phyloP scores from a whole-genome alignment of 345 rosid species.

The Melaleuca alternifolia region DNA sequence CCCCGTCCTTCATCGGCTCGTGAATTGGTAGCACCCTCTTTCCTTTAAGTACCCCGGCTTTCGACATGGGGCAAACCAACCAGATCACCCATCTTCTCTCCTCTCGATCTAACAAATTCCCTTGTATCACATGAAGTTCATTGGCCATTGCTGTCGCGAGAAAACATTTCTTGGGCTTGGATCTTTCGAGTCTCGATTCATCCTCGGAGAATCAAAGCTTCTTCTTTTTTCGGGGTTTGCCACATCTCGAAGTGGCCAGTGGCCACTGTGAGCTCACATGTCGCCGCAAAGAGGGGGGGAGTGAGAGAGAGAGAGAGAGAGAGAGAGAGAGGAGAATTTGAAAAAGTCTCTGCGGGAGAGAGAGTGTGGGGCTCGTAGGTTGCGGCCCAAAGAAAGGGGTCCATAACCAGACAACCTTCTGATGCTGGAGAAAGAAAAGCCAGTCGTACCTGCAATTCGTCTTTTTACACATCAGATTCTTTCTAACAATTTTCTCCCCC shows the following conservation, averaged over 20 bases:
- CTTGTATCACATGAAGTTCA: background rate
- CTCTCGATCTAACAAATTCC: background rate
- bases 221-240: background rate
- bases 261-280: background rate
- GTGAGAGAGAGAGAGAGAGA: background rate
- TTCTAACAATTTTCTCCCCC: background rate
- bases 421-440: background rate
- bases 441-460: background rate
- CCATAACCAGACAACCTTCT: background rate
- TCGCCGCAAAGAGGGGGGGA: background rate
- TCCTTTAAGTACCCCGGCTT: background rate
- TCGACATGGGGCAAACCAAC: background rate
- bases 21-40: background rate
- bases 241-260: background rate
- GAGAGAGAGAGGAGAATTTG: background rate
- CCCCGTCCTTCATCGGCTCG: background rate
- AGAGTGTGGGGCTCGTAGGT: background rate
- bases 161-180: background rate
- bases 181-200: no score
- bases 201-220: background rate
- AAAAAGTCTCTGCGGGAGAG: background rate
- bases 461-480: background rate
- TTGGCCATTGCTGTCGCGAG: background rate
- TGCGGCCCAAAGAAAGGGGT: background rate
- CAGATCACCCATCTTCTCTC: background rate